Base-by-base conservation (phyloP, 257 asterid species). In the Asclepias syriaca region DNA sequence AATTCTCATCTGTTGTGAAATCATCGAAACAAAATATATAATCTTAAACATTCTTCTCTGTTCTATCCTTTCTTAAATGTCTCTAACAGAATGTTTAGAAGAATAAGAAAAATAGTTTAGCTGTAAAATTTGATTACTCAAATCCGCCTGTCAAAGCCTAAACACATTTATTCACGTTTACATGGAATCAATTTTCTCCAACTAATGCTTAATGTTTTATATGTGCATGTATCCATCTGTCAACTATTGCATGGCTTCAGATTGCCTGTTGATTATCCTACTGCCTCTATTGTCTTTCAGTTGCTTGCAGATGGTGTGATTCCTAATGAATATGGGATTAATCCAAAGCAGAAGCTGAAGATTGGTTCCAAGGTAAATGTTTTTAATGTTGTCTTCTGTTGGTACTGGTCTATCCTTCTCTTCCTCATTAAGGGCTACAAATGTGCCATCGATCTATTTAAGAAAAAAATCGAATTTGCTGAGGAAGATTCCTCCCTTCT, bases 251-350 rank as follows among this genome's bases (percentile, higher is more conserved):
- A 13, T 54, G n/a, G 19, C 22, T 8, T 43, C 48, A 39, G 15
- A 53, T 74, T 54, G 6, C 16, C n/a, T 39, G 72, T 13, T 67
- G 49, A 57, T 27, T 27, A 43, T 66, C 43, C 43, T 72, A 53
- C 18, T 56, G 69, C 22, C 81, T 49, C 64, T 43, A 54, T 76
- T 73, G 72, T 79, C 66, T 69, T 82, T 71, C 89, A 93, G 97
- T 80, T 86, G 80, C 96, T 93, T 83, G 98, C 98, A 69, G 98
- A 93, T 81, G 98, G 98, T 66, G 98, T 93, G 65, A 90, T 93
- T 77, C 98, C 97, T 37, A 93, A 93, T 69, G 98, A 93, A 82
- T 93, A 93, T 60, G 98, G 98, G 67, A 93, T 93, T 81, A 93
- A 93, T 77, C 96, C 98, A 34, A 78, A 65, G 81, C 97, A 90